Base-by-base conservation (phyloP, 345 rosid species). In the thale cress (Arabidopsis thaliana) region DNA sequence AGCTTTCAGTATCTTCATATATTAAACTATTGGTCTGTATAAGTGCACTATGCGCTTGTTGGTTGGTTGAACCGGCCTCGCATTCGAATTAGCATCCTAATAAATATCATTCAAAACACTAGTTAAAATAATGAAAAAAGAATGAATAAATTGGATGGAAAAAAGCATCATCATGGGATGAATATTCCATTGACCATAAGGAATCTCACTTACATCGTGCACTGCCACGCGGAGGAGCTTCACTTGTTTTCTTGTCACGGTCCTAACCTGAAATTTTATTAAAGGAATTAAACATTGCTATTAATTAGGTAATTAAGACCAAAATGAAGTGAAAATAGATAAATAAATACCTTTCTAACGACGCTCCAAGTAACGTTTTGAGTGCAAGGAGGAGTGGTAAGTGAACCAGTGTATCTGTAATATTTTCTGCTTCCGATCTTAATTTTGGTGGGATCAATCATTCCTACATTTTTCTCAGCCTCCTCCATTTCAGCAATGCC, bases 351-450 rank as follows among this genome's bases (percentile, higher is more conserved):
- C 89, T 93, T 86, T 52, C 64, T 78, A 33, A 87, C 79, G 46
- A 93, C 77, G 69, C 78, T 91, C 98, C 98, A 93, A 3, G 74
- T 10, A 36, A 91, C 93, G 73, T 87, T 84, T 53, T 89, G 84
- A 4, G 91, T 84, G 79, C 98, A 93, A 59, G 98, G 97, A 78
- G 98, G 98, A 73, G 77, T 12, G 0, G 97, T 93, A 6, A 93
- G 94, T 67, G 98, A 93, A 42, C 98, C 98, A 2, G 81, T 59
- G 75, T 93, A 93, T 81, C 96, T 84, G 69, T 81, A 93, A 73
- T 88, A 93, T 67, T 89, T 85, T 73, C 89, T 78, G 57, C 88
- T 84, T 25, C 86, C 90, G 3, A 88, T 52, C 56, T 83, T 83
- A 38, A 93, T 78, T 38, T 49, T 32, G 41, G 78, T 87, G 5